Base-by-base conservation (phyloP, 192 early-diverging fungal species). In the Powellomyces hirtus region DNA sequence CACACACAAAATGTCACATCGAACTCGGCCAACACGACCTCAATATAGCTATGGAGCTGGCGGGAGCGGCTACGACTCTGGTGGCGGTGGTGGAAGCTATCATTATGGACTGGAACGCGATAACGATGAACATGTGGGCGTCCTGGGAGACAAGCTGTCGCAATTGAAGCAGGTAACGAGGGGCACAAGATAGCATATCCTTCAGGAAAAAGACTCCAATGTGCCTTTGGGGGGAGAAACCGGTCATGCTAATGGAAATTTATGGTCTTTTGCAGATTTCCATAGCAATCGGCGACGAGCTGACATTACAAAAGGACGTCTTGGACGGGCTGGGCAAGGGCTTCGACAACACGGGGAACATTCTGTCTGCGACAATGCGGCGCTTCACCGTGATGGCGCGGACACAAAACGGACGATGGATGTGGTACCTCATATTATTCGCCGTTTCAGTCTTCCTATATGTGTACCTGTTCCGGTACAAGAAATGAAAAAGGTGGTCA, bases 391-490 rank as follows among this genome's bases (percentile, higher is more conserved):
- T 40, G 4, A 67, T 79, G 72, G 68, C 74, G 11, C 38, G 55
- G 36, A 71, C 62, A 30, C 74, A 75, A 50, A 79, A 66, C 37
- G 78, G 78, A 13, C 67, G 67, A 4, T 79, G 78, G 78, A 76
- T 79, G 74, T 74, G 71, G 57, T 76, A 70, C 52, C 62, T 79
- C 36, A 71, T 75, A 16, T 45, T 73, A 4, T 79, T 79, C 58
- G 74, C 76, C 4, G 38, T 74, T 31, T 20, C 49, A 2, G 74
- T 76, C n/a, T 37, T 79, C 10, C n/a, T 73, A 5, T 79, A 79
- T 61, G 58, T 79, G 6, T 72, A 76, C 30, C 66, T 79, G 33
- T 63, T 75, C 24, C 45, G 68, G 49, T 70, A 56, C 31, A 22
- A 30, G 22, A 22, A 30, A 30, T 56, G 53, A 56, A 56, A 49